These are phyloP conservation scores for Fusarium goolgardi DNA, from an alignment of 2,329 filamentous ascomycete species.

Conservation along the genomic window DNA sequence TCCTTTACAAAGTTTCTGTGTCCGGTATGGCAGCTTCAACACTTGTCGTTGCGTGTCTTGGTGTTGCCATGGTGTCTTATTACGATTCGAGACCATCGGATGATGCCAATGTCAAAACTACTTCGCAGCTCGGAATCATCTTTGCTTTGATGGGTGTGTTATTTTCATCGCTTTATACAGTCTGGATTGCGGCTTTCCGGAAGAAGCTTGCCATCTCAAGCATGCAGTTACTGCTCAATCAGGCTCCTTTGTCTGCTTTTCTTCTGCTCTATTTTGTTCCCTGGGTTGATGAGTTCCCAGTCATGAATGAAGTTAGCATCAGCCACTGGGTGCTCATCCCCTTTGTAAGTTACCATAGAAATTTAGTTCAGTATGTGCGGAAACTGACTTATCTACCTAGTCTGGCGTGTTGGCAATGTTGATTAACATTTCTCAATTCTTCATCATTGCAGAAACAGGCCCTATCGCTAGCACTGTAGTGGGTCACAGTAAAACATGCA, in stretches of 20 bases:
- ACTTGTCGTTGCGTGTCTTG: slow-evolving; percentile 72
- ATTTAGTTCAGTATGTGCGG: not conserved
- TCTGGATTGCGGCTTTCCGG: slow-evolving; percentile 75
- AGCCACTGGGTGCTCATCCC: slow-evolving; percentile 67
- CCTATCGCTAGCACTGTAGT: slow-evolving; percentile 74
- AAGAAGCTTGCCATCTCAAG: slow-evolving; percentile 73
- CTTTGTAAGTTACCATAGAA: slow-evolving; percentile 60
- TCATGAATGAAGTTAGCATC: slow-evolving; percentile 22
- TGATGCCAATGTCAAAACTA: slow-evolving; percentile 53
- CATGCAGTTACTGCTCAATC: slow-evolving; percentile 76
- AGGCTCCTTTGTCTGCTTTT: slow-evolving; percentile 71
- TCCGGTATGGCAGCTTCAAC: slow-evolving; percentile 62
- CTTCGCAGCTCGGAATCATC: slow-evolving; percentile 70
- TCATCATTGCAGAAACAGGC: slow-evolving; percentile 70
- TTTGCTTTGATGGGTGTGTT: slow-evolving; percentile 74
- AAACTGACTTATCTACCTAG: slow-evolving; percentile 50
- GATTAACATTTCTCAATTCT: slow-evolving; percentile 74
- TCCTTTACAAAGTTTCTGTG: slow-evolving; percentile 68
- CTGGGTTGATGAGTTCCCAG: slow-evolving; percentile 67
- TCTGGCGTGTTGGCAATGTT: slow-evolving; percentile 72
- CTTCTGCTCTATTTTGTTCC: slow-evolving; percentile 74
- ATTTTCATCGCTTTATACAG: slow-evolving; percentile 74
- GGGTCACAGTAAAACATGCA: slow-evolving; percentile 73
- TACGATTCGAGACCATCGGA: slow-evolving; percentile 51
- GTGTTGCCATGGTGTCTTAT: slow-evolving; percentile 75